These are phyloP conservation scores for Cordyceps tenuipes DNA, from an alignment of 2,329 filamentous ascomycete genomes.

Conservation along the genomic window DNA sequence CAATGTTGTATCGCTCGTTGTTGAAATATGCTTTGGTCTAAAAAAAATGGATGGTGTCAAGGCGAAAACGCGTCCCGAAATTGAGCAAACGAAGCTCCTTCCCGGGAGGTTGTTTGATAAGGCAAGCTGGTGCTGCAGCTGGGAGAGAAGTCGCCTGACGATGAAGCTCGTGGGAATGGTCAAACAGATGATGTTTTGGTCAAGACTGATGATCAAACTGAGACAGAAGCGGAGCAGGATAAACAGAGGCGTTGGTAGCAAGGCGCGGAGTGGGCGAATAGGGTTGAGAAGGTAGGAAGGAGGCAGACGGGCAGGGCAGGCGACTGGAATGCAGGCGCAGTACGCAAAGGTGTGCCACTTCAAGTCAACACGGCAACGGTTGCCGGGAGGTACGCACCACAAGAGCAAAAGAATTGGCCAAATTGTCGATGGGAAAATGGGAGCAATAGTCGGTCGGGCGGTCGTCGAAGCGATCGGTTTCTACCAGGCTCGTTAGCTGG, in stretches of 20 bases:
- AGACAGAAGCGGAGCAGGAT: not conserved
- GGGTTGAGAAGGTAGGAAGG: not conserved
- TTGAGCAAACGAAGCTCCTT: not conserved
- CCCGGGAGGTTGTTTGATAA: not conserved
- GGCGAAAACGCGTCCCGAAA: not conserved
- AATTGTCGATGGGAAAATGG: not conserved
- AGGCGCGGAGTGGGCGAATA: not conserved
- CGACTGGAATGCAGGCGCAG: conserved; percentile 10
- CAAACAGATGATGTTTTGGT: conserved; percentile 2
- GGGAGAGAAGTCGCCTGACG: not conserved
- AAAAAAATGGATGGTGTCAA: not conserved
- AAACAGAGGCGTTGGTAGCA: not conserved
- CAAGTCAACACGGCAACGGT: conserved; percentile 6
- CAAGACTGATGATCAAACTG: not conserved
- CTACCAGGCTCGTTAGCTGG: not conserved
- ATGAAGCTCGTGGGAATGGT: conserved; percentile 1
- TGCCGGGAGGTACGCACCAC: conserved; percentile 3
- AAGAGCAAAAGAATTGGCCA: not conserved
- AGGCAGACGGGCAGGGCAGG: not conserved
- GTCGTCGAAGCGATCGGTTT: conserved; percentile 1
- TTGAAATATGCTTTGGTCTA: not conserved
- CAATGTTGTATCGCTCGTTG: not conserved
- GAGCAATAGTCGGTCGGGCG: not conserved
- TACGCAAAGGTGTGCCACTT: not conserved
- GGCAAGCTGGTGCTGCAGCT: not conserved